Base-by-base conservation (phyloP, 768 basidiomycete species). In the Candolleomyces efflorescens region DNA sequence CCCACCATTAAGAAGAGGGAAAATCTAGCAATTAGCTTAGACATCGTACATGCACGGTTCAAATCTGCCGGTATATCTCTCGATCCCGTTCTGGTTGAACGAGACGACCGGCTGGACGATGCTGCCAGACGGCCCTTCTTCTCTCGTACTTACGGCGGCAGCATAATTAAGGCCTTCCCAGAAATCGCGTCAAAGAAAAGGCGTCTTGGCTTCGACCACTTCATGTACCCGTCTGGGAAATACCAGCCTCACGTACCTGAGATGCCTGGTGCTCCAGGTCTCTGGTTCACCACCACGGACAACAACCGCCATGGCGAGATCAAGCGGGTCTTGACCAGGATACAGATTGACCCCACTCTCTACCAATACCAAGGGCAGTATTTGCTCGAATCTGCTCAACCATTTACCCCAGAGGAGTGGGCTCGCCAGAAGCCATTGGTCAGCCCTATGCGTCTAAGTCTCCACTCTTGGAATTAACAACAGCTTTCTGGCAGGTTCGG, bases 291-390 rank as follows among this genome's bases (percentile, higher is more conserved):
- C 9, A 38, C 6, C 22, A 41, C 48, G 39, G 50, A 58, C 24
- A 49, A 22, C 3, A 32, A 36, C 6, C 75, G 38, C 1, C 17
- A 45, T 7, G 39, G 48, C 67, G 65, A 67, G 72, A 76, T 22
- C 0, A 55, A 61, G 10, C 74, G 67, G 0, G 66, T 62, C 3
- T 71, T 66, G 50, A 79, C 73, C 11, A 67, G 71, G 10, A 59
- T 59, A 46, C 68, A 67, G 13, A 73, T 64, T 46, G 2, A 43
- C 2, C 53, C 53, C n/a, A 24, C 51, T 3, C 23, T 20, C 9
- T 78, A 75, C 60, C 77, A 67, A 7, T 65, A 70, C 17, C 58
- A 59, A 51, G 79, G 73, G 13, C 72, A 75, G 43, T 71, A 71
- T 36, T 62, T 65, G 17, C 70, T 67, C n/a, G 66, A 65, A 36